These are phyloP conservation scores for Chlorella variabilis DNA, from an alignment of 163 green algal species.

Conservation along the genomic window DNA sequence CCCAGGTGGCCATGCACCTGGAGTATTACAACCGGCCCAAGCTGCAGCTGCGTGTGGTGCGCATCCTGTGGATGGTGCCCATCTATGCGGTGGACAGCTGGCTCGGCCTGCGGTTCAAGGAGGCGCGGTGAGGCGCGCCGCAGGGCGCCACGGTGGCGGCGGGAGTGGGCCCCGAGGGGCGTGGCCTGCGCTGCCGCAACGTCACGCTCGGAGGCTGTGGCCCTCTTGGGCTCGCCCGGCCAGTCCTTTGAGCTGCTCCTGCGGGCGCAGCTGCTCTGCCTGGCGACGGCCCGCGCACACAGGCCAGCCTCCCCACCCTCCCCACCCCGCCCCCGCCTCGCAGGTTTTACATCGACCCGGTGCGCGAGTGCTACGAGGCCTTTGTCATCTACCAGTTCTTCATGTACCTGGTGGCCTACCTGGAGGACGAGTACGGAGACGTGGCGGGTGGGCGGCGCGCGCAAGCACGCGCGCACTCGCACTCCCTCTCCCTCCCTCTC, in stretches of 20 bases:
- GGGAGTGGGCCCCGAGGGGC: too few relatives aligned
- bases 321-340: background rate
- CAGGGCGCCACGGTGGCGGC: too few relatives aligned
- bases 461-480: too few relatives aligned
- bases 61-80: conserved; percentile 96
- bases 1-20: conserved; percentile 90
- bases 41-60: conserved; percentile 84
- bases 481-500: too few relatives aligned
- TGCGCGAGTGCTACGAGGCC: conserved; percentile 95
- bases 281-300: background rate
- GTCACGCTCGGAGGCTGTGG: too few relatives aligned
- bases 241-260: too few relatives aligned
- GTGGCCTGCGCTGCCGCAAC: too few relatives aligned
- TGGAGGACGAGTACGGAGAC: conserved; percentile 84
- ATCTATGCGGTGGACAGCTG: conserved; percentile 88
- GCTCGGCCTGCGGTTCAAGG: conserved; percentile 86
- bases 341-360: conserved; percentile 84
- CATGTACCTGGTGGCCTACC: conserved; percentile 88
- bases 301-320: background rate
- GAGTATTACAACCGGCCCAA: conserved; percentile 93
- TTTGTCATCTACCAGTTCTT: conserved; percentile 96
- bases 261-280: too few relatives aligned
- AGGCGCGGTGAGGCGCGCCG: conserved; percentile 43
- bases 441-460: conserved; percentile 42
- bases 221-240: too few relatives aligned